Evolutionary conservation across 805 yeast genomes (phyloP).

Genomic region (Brettanomyces naardenensis): DNA sequence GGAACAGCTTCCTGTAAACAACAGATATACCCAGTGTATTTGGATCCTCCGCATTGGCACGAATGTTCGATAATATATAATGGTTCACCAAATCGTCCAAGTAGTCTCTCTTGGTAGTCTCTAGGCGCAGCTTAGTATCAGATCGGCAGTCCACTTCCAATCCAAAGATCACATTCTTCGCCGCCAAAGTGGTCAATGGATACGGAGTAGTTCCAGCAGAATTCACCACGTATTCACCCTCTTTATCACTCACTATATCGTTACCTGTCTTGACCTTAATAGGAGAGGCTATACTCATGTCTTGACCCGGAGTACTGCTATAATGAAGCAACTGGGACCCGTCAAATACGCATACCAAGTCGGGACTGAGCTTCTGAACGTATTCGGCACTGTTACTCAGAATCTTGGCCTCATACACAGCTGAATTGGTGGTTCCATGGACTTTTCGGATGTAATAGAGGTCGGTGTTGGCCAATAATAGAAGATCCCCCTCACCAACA

Average conservation of each 20-base stretch:
- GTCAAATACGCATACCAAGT: slow-evolving; percentile 24
- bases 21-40: slow-evolving; percentile 21
- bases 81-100: slow-evolving; percentile 40
- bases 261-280: slow-evolving; percentile 25
- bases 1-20: slow-evolving; percentile 29
- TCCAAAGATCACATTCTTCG: slow-evolving; percentile 41
- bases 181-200: slow-evolving; percentile 39
- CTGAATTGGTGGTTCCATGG: slow-evolving; percentile 6
- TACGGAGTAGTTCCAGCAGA: slow-evolving; percentile 32
- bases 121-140: slow-evolving; percentile 18
- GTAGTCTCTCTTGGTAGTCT: slow-evolving; percentile 33
- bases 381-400: slow-evolving; percentile 24
- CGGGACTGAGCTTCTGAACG: slow-evolving; percentile 20
- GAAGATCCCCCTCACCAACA: slow-evolving; percentile 21
- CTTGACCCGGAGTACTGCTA: slow-evolving; percentile 18
- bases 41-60: slow-evolving; percentile 11
- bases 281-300: slow-evolving; percentile 20
- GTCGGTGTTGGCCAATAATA: slow-evolving; percentile 23
- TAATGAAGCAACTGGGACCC: slow-evolving; percentile 26
- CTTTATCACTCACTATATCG: slow-evolving; percentile 11
- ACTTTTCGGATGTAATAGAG: slow-evolving; percentile 21
- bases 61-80: slow-evolving; percentile 29
- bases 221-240: slow-evolving; percentile 10
- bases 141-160: slow-evolving; percentile 34
- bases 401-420: slow-evolving; percentile 17